Evolutionary conservation across 2,329 filamentous ascomycete species (phyloP).

Genomic region (Arthrobotrys pseudoclavata): DNA sequence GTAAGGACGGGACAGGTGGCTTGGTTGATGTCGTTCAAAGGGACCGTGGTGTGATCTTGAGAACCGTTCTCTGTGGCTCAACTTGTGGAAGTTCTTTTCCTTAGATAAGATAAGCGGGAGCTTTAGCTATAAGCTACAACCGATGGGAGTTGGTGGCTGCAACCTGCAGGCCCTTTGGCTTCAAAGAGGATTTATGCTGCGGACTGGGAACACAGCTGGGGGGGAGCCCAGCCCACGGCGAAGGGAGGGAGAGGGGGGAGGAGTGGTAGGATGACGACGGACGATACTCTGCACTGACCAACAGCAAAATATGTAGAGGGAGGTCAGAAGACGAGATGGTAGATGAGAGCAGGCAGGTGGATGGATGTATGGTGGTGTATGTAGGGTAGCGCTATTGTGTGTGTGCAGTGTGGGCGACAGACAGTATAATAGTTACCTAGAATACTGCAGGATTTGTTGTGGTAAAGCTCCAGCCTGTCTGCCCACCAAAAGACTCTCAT

Average conservation of each 20-base stretch:
- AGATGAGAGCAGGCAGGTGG: conserved; percentile 3
- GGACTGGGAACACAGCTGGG: conserved; percentile 24
- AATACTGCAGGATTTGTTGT: conserved; percentile 16
- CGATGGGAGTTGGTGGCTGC: conserved; percentile 23
- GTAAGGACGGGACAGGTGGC: conserved; percentile 19
- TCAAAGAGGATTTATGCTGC: conserved; percentile 25
- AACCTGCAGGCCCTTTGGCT: conserved; percentile 16
- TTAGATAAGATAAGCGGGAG: conserved; percentile 44
- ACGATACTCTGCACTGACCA: conserved; percentile 11
- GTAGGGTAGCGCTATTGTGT: background rate
- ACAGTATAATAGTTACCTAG: too few relatives aligned
- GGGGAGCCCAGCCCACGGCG: conserved; percentile 47
- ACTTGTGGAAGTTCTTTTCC: conserved; percentile 35
- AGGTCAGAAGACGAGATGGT: conserved; percentile 34
- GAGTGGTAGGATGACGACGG: background rate
- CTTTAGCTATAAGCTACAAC: background rate
- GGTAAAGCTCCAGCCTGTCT: background rate
- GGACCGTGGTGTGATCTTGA: conserved; percentile 1
- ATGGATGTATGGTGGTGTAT: background rate
- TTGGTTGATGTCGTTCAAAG: conserved; percentile 19
- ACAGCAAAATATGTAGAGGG: conserved; percentile 6
- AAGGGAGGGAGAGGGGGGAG: conserved; percentile 15
- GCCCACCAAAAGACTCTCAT: conserved; percentile 8
- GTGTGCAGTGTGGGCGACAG: too few relatives aligned
- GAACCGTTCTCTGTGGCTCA: background rate